Conservation (phyloP, 371 early-diverging fungal species). For the Parasitella parasitica region DNA sequence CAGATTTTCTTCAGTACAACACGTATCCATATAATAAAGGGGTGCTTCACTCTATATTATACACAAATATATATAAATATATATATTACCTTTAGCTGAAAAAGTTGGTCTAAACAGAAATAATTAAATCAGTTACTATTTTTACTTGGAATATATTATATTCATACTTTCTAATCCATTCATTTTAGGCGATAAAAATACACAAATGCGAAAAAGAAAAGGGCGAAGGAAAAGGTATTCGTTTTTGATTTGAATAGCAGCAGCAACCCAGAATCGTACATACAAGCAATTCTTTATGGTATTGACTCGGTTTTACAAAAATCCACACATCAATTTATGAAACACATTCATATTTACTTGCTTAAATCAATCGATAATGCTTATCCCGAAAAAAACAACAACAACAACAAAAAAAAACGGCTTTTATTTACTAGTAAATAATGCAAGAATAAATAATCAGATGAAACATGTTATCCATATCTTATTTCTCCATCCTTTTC, state of each 20-base stretch:
- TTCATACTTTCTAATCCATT: slow-evolving; percentile 31
- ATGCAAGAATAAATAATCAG: too few relatives aligned
- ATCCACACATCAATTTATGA: too few relatives aligned
- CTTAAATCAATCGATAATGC: not conserved
- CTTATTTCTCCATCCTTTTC: not conserved
- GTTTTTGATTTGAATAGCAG: not conserved
- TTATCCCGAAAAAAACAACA: not conserved
- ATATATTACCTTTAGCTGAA: slow-evolving; percentile 77
- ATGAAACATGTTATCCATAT: not conserved
- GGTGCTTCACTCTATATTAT: not conserved
- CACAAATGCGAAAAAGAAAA: not conserved
- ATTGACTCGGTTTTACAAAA: not conserved
- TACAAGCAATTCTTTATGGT: not conserved
- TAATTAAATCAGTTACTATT: not conserved
- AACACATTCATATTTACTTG: not conserved
- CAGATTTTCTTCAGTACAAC: too few relatives aligned
- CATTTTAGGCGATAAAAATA: slow-evolving; percentile 7
- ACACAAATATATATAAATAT: too few relatives aligned
- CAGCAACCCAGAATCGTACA: too few relatives aligned
- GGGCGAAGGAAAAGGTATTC: not conserved
- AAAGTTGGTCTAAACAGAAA: slow-evolving; percentile 56
- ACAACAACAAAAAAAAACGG: too few relatives aligned
- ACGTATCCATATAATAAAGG: too few relatives aligned
- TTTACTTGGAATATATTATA: not conserved
- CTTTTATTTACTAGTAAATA: not conserved